phyloP scores from a whole-genome alignment of 306 rosid genomes.

The Quercus rubra region DNA sequence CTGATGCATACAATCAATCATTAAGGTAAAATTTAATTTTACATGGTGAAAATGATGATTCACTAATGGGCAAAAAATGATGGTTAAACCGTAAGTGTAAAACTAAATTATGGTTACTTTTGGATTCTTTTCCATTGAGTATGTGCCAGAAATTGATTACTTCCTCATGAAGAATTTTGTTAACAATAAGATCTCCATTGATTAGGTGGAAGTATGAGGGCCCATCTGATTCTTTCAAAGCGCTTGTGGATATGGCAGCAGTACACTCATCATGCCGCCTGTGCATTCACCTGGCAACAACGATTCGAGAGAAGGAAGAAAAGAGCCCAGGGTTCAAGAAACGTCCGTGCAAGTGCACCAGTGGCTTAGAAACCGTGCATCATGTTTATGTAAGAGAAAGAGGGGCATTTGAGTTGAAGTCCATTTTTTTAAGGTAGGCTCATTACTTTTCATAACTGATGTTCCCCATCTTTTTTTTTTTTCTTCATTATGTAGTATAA shows the following conservation, averaged over 20 bases:
- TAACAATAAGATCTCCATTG: slow-evolving; percentile 21
- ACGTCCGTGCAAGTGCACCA: slow-evolving; percentile 88
- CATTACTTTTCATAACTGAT: neutral
- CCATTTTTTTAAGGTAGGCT: slow-evolving; percentile 80
- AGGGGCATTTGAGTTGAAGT: slow-evolving; percentile 81
- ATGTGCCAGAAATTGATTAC: neutral
- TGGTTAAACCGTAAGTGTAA: no score
- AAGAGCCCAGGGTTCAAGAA: slow-evolving; percentile 53
- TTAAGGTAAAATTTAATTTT: slow-evolving; percentile 50
- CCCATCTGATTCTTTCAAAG: slow-evolving; percentile 94
- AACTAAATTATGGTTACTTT: neutral
- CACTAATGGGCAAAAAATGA: neutral
- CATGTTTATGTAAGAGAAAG: slow-evolving; percentile 86
- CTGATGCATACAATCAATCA: slow-evolving; percentile 75
- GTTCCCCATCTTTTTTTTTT: no score
- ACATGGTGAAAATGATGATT: neutral
- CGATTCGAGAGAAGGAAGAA: slow-evolving; percentile 71
- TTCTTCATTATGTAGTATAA: neutral
- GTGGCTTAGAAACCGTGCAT: slow-evolving; percentile 65
- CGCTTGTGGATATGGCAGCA: slow-evolving; percentile 98
- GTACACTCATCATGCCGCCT: slow-evolving; percentile 99
- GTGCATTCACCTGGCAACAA: slow-evolving; percentile 90
- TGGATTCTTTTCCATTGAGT: neutral
- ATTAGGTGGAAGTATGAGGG: slow-evolving; percentile 97
- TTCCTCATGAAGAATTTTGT: neutral